These are phyloP conservation scores for Dictyostelium intermedium DNA, from an alignment of 78 protist species.

Conservation along the genomic window DNA sequence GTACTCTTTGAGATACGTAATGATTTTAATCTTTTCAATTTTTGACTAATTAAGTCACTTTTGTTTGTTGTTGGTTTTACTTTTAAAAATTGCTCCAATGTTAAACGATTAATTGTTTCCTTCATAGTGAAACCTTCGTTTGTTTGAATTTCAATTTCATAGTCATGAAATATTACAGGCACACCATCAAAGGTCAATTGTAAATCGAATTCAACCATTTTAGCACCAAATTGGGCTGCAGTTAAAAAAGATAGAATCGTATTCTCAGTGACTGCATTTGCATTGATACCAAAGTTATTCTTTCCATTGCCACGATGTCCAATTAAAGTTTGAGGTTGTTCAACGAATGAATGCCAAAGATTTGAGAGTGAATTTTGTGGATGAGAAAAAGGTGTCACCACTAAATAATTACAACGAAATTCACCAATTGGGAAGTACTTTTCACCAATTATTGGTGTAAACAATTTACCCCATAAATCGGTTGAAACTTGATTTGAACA, in stretches of 20 bases:
- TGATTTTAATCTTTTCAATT: constrained; percentile 8
- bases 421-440: constrained; percentile 32
- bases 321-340: constrained; percentile 62
- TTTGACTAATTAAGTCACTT: constrained; percentile 11
- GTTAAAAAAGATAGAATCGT: constrained; percentile 80
- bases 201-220: constrained; percentile 83
- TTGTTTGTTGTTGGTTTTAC: constrained; percentile 24
- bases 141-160: constrained; percentile 59
- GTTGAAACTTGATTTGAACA: not conserved
- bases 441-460: constrained; percentile 27
- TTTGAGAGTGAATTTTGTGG: constrained; percentile 28
- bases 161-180: constrained; percentile 85
- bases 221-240: constrained; percentile 82
- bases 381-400: constrained; percentile 53
- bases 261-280: constrained; percentile 82
- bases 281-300: constrained; percentile 71
- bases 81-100: constrained; percentile 59
- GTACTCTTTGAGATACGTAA: constrained; percentile 55
- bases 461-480: constrained; percentile 29
- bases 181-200: constrained; percentile 81
- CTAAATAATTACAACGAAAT: constrained; percentile 43
- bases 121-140: constrained; percentile 54
- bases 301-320: constrained; percentile 77
- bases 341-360: constrained; percentile 62
- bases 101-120: constrained; percentile 55